phyloP scores from a whole-genome alignment of 352 stramenopile genomes.

The Aphanomyces astaci region DNA sequence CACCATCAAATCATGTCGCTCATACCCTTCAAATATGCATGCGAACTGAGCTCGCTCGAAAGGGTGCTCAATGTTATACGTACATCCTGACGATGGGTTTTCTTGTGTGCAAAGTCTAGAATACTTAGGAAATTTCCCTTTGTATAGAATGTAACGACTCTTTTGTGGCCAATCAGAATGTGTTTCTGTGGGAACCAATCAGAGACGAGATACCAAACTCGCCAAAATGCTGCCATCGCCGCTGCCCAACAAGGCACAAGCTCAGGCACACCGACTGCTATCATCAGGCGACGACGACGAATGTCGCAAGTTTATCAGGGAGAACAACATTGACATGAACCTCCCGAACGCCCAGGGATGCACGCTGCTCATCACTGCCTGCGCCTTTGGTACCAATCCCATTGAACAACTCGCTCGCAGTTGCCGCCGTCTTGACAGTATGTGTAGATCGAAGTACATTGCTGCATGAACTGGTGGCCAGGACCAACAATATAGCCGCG shows the following conservation, averaged over 20 bases:
- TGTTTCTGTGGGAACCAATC: background rate
- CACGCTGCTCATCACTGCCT: conserved; percentile 76
- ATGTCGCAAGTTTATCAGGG: conserved; percentile 51
- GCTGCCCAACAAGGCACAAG: conserved; percentile 22
- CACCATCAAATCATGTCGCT: no score
- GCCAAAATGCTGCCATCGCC: background rate
- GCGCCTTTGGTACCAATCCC: conserved; percentile 62
- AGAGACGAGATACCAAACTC: background rate
- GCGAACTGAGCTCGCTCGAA: no score
- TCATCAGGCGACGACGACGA: conserved; percentile 54
- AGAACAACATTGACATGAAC: conserved; percentile 56
- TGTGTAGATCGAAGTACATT: conserved; percentile 57
- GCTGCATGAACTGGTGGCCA: conserved; percentile 43
- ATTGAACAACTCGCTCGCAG: background rate
- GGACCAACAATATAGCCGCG: conserved; percentile 47
- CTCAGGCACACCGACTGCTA: conserved; percentile 65
- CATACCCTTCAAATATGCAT: no score
- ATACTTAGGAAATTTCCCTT: background rate
- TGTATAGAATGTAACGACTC: background rate
- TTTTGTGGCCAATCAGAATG: background rate
- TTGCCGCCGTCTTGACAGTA: no score
- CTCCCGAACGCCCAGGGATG: conserved; percentile 48
- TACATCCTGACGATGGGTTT: no score
- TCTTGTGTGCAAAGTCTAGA: no score
- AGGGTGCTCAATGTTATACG: no score